These are phyloP conservation scores for Capillidium heterosporum DNA, from an alignment of 371 early-diverging fungal species.

Conservation along the genomic window DNA sequence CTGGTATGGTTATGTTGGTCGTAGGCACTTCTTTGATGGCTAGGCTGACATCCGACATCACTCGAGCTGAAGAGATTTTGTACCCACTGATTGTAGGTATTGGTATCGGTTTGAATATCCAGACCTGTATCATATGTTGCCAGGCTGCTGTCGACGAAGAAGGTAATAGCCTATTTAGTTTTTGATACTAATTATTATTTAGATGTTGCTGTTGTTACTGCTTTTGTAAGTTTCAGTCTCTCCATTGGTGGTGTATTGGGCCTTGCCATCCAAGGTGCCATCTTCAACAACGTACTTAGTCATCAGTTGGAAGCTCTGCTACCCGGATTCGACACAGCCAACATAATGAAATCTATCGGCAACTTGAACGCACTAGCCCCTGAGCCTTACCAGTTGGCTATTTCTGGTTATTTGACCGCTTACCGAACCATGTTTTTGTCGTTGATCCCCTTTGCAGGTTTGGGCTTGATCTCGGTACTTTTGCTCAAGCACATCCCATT, in stretches of 20 bases:
- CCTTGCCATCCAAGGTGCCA: slow-evolving; percentile 17
- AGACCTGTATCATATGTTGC: slow-evolving; percentile 30
- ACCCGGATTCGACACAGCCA: not conserved
- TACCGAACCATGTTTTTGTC: not conserved
- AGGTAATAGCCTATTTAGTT: too few species aligned
- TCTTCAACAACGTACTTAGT: not conserved
- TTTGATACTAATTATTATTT: too few species aligned
- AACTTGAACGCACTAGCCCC: not conserved
- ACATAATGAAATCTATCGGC: not conserved
- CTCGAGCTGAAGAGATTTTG: not conserved
- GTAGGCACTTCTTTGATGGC: not conserved
- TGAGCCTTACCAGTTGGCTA: not conserved
- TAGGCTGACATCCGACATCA: not conserved
- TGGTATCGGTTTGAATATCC: slow-evolving; percentile 38
- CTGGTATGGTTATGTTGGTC: not conserved
- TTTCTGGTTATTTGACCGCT: not conserved
- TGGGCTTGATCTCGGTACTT: not conserved
- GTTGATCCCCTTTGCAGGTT: not conserved
- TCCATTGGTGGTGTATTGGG: slow-evolving; percentile 28
- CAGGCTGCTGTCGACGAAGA: slow-evolving; percentile 43
- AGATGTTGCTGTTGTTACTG: slow-evolving; percentile 26
- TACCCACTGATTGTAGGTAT: slow-evolving; percentile 15
- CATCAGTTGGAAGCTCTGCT: not conserved
- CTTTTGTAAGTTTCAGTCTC: slow-evolving; percentile 20
- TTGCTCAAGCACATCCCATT: not conserved